A percentile compares a stretch with the other conserved stretches of the same genome.
Evolutionary conservation across 1,139 yeast species (phyloP).

Genomic region (Taphrina betulina): DNA sequence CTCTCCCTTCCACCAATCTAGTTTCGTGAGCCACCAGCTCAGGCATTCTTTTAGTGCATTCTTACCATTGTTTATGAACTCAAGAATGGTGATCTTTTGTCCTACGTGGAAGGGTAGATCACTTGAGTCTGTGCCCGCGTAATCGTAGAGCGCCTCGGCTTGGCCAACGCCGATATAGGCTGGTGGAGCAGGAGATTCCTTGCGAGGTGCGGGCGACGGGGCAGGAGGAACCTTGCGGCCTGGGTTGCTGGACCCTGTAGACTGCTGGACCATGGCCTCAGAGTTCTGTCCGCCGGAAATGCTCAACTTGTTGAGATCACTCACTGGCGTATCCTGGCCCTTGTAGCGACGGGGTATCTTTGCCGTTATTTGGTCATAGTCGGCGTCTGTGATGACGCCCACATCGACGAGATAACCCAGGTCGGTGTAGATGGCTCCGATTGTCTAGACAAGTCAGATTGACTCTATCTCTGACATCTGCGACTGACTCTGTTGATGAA

Average conservation of each 20-base stretch:
- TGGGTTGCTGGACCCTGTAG: slow-evolving; percentile 40
- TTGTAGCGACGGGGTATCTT: slow-evolving; percentile 53
- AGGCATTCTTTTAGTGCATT: no score
- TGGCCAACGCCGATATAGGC: slow-evolving; percentile 33
- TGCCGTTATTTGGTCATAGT: slow-evolving; percentile 54
- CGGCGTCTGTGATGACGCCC: slow-evolving; percentile 63
- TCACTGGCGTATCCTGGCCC: slow-evolving; percentile 56
- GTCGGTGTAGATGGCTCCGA: slow-evolving; percentile 45
- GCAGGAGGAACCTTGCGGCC: slow-evolving; percentile 41
- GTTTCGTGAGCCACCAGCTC: neutral
- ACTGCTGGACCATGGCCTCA: no score
- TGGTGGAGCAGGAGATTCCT: slow-evolving; percentile 17
- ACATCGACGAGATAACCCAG: slow-evolving; percentile 78
- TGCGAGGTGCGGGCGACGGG: slow-evolving; percentile 39
- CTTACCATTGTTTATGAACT: slow-evolving; percentile 94
- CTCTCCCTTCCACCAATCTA: slow-evolving; percentile 48
- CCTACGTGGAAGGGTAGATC: slow-evolving; percentile 68
- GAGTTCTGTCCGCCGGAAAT: slow-evolving; percentile 41
- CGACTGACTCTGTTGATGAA: slow-evolving; percentile 11
- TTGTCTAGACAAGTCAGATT: no score
- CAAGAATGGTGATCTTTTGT: slow-evolving; percentile 65
- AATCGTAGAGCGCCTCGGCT: slow-evolving; percentile 58
- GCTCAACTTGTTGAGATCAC: slow-evolving; percentile 48
- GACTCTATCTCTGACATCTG: no score
- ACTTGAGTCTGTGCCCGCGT: slow-evolving; percentile 64